phyloP scores from a whole-genome alignment of 257 asterid genomes.

The Solanum okadae region DNA sequence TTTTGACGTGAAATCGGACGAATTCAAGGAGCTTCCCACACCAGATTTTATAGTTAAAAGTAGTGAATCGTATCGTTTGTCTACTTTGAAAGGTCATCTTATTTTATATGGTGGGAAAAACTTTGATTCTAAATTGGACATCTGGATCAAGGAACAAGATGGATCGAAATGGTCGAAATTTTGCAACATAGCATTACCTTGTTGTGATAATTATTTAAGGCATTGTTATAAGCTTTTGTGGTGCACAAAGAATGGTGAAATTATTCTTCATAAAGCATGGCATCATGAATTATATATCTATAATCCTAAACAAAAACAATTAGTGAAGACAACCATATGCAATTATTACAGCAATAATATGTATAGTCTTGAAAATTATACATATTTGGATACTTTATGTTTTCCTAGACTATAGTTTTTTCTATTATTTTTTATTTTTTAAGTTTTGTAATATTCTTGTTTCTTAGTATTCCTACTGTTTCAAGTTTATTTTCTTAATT shows the following conservation, averaged over 20 bases:
- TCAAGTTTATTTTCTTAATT: not conserved
- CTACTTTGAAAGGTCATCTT: not conserved
- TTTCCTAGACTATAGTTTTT: not conserved
- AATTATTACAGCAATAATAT: not conserved
- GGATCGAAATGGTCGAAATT: not conserved
- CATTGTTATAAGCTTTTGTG: not conserved
- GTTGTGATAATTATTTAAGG: no score
- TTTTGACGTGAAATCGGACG: not conserved
- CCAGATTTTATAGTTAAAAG: not conserved
- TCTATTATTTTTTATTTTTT: not conserved
- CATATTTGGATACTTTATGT: not conserved
- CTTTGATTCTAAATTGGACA: no score
- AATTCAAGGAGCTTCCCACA: not conserved
- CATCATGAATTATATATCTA: no score
- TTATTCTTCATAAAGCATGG: not conserved
- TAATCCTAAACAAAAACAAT: no score
- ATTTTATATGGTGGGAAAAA: no score
- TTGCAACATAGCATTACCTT: not conserved
- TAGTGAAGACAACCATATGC: no score
- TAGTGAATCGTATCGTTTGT: not conserved
- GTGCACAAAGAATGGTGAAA: not conserved
- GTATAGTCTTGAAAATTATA: not conserved
- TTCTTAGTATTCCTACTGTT: not conserved
- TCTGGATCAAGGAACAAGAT: not conserved
- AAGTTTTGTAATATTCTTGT: not conserved